These are phyloP conservation scores for Aristolochia fimbriata DNA, from an alignment of 164 flowering plant genomes.

Conservation along the genomic window DNA sequence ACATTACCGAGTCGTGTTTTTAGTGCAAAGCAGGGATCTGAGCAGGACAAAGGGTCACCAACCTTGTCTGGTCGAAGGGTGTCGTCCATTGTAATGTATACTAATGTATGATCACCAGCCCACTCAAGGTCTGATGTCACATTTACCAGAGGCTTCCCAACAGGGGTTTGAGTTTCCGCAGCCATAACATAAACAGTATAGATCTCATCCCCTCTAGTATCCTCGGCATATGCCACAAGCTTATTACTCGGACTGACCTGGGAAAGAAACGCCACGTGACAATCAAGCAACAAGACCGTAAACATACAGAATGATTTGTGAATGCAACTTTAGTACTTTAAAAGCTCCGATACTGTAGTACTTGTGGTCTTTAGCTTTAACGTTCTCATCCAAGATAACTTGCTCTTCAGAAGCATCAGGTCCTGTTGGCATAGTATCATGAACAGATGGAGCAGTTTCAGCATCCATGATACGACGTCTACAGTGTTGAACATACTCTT, in stretches of 20 bases:
- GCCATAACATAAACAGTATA: constrained; percentile 70
- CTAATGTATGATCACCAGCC: constrained; percentile 76
- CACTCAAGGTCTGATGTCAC: constrained; percentile 58
- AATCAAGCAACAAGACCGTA: background rate
- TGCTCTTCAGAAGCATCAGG: constrained; percentile 73
- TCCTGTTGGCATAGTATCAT: constrained; percentile 63
- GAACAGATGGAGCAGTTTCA: constrained; percentile 34
- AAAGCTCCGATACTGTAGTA: constrained; percentile 64
- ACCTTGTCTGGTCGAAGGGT: constrained; percentile 91
- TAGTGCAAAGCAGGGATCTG: background rate
- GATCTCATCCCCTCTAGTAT: constrained; percentile 83
- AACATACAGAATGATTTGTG: background rate
- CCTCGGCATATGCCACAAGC: constrained; percentile 90
- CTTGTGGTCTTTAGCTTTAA: constrained; percentile 47
- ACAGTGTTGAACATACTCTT: constrained; percentile 80
- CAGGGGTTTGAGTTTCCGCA: constrained; percentile 40
- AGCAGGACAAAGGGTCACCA: background rate
- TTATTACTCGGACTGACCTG: constrained; percentile 82
- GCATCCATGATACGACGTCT: constrained; percentile 33
- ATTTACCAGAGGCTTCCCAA: constrained; percentile 51
- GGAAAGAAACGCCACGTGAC: background rate
- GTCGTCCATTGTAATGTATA: constrained; percentile 82
- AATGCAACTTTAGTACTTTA: constrained; percentile 23
- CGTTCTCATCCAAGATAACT: constrained; percentile 76
- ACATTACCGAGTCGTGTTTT: background rate